Evolutionary conservation across 306 rosid species (phyloP), one percentile per base, ranked within the genome.

Genomic region (Abrus pulchellus): DNA sequence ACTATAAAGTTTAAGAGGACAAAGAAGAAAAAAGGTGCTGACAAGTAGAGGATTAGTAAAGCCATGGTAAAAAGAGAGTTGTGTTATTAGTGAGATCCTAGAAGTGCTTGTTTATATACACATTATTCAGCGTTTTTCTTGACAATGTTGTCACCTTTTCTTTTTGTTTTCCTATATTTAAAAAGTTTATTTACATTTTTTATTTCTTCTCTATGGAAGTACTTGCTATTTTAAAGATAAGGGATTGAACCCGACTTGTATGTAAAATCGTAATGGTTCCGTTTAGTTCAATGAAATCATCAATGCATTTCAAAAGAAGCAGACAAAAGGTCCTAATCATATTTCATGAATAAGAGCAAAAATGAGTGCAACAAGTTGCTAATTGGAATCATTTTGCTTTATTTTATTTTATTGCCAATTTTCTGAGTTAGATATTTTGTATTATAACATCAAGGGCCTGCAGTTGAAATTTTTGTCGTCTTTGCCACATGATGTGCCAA

Each of bases 31-130:
- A 75, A 8, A 56, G 66, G 3, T 29, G 2, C 47, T 28, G 9
- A 7, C 14, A 49, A 4, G 56, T 57, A 60, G 33, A 34, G 30
- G 11, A 47, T 14, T 75, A 36, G 3, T 8, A n/a, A 36, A 71
- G 47, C 78, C 77, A 79, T 79, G 30, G 64, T 36, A 20, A 55
- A 67, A 44, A n/a, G 12, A n/a, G 14, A 71, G 7, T 52, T 7
- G 7, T 34, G 6, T 0, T 59, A 12, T 36, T 10, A 49, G 32
- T 32, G 7, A 13, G 55, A 71, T 60, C 47, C 12, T 38, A 38
- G 36, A 28, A 11, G 62, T 33, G 34, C 28, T 55, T 60, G 36
- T 80, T 60, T 80, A 70, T 79, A 79, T 54, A 13, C 5, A 48
- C 29, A 63, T 38, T 64, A 52, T 44, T 74, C 2, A 13, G 33